Evolutionary conservation across 106 monocot genomes (phyloP), one percentile per base, ranked within the genome.

Genomic region (Hemerocallis citrina): DNA sequence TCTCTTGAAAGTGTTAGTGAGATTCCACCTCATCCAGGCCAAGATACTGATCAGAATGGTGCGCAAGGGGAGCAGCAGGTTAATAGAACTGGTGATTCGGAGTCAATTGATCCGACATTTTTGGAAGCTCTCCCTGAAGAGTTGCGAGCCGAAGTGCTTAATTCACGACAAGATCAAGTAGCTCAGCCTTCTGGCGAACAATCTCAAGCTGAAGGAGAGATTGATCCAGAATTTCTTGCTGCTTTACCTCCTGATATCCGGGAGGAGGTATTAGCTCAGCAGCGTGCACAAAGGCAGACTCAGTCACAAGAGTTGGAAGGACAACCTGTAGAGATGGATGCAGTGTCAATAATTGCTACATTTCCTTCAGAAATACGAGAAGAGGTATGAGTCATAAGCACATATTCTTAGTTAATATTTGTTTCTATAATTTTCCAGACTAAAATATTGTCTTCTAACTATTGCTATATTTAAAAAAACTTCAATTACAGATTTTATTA

Each of bases 181-280:
- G 35, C 76, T 17, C 82, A 81, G 43, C 61, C 91, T 72, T 85
- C 92, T 35, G 68, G 34, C 38, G 81, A 87, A 15, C 92, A 79
- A 60, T 59, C 81, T 62, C 96, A 84, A 50, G 47, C 68, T 36
- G 68, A 84, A 38, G 79, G 66, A 9, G 96, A 98, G 19, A 92
- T 98, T 39, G 98, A 98, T 75, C 98, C 92, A 44, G 98, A 98
- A 74, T 98, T 98, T 74, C 91, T 98, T 70, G 98, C 98, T 77
- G 92, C 98, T 30, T 82, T 98, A 72, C 96, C 98, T 7, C 82
- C 98, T 56, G 98, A 98, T 79, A 91, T 98, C 33, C 76, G 92
- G 21, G 85, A 92, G 34, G 98, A 98, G 60, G 92, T 98, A 19
- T 56, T 98, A 49, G 92, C 88, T 27, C 88, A 92, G 49, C 98